Percentiles rank a stretch among this genome's conserved stretches.
Evolutionary conservation across 2,329 filamentous ascomycete species (phyloP).

Genomic region (Helotiales sp.): DNA sequence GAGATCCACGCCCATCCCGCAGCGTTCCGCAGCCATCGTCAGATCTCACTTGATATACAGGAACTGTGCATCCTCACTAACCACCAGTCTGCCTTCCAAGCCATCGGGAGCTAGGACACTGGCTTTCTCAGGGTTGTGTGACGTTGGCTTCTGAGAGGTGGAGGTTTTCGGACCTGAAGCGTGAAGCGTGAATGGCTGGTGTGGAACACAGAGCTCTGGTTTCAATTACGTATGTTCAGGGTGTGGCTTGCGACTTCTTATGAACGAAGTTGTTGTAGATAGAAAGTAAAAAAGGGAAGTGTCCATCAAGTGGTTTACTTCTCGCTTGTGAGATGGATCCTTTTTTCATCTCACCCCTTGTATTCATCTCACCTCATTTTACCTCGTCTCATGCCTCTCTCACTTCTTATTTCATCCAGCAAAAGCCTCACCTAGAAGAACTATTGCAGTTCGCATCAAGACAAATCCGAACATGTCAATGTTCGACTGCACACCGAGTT

Average conservation of each 20-base stretch:
- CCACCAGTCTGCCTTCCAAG: neutral
- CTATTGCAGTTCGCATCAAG: too few relatives aligned
- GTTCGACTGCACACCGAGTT: too few relatives aligned
- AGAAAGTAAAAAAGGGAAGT: neutral
- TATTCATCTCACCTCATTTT: too few relatives aligned
- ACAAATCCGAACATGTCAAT: too few relatives aligned
- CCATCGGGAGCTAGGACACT: slow-evolving; percentile 5
- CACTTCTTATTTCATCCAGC: too few relatives aligned
- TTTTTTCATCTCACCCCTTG: too few relatives aligned
- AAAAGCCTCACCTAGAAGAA: too few relatives aligned
- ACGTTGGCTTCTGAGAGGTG: slow-evolving; percentile 6
- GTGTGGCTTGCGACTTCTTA: neutral
- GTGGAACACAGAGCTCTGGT: too few relatives aligned
- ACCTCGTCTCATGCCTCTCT: too few relatives aligned
- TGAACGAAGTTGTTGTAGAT: neutral
- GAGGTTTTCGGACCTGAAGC: neutral
- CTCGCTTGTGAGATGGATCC: too few relatives aligned
- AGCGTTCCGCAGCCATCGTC: neutral
- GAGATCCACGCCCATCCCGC: slow-evolving; percentile 1
- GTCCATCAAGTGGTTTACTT: neutral
- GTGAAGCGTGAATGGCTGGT: neutral
- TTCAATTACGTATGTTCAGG: too few relatives aligned
- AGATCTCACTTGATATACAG: slow-evolving; percentile 9
- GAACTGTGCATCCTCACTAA: slow-evolving; percentile 2
- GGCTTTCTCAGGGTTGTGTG: neutral